These are phyloP conservation scores for Calocybe gangraenosa DNA, from an alignment of 768 basidiomycete species.

Conservation along the genomic window DNA sequence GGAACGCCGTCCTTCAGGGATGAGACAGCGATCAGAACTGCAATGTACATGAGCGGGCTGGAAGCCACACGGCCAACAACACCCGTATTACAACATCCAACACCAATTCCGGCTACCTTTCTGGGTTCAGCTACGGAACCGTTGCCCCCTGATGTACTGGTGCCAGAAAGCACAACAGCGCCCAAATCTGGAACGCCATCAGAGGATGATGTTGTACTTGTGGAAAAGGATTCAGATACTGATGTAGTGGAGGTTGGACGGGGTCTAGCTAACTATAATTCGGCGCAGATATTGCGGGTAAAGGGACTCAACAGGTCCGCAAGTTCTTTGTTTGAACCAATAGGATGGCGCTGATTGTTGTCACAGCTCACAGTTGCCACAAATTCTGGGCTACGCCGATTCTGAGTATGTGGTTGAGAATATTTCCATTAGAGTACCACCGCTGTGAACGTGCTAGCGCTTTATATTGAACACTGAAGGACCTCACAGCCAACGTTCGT, in stretches of 20 bases:
- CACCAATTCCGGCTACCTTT: no score
- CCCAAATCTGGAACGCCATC: slow-evolving; percentile 17
- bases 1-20: slow-evolving; percentile 22
- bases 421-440: slow-evolving; percentile 70
- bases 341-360: slow-evolving; percentile 5
- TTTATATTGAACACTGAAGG: slow-evolving; percentile 1
- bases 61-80: slow-evolving; percentile 54
- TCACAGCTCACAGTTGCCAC: slow-evolving; percentile 71
- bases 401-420: slow-evolving; percentile 97
- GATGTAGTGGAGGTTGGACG: slow-evolving; percentile 90
- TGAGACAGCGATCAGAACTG: slow-evolving; percentile 23
- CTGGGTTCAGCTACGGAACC: slow-evolving; percentile 34
- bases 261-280: slow-evolving; percentile 95
- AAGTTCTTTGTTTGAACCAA: not conserved
- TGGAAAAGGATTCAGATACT: slow-evolving; percentile 33
- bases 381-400: slow-evolving; percentile 88
- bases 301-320: slow-evolving; percentile 90
- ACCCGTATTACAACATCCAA: slow-evolving; percentile 40
- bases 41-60: slow-evolving; percentile 32
- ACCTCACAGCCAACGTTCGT: no score
- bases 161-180: slow-evolving; percentile 23
- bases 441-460: slow-evolving; percentile 23
- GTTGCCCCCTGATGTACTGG: slow-evolving; percentile 35
- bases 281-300: slow-evolving; percentile 81
- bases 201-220: slow-evolving; percentile 27